Base-by-base conservation (phyloP, 2,329 filamentous ascomycete genomes). In the Neofusicoccum laricinum region DNA sequence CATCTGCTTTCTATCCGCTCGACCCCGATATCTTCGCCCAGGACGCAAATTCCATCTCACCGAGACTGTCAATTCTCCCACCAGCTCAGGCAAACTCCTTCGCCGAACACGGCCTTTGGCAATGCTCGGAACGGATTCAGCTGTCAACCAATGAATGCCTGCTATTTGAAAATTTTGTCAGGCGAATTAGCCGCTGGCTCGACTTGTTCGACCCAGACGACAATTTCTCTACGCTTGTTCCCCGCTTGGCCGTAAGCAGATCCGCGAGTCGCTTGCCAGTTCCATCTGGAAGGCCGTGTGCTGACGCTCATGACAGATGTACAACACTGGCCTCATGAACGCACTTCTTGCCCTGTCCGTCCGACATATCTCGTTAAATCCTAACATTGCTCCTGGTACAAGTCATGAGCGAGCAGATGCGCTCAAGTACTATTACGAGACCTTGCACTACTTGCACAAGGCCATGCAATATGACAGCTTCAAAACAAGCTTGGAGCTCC, bases 401-500 rank as follows among this genome's bases (percentile, higher is more conserved):
- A 66, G 41, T 58, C 73, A 14, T 32, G 71, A 76, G 34, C 71
- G 70, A 11, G 71, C 75, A 36, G 70, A 71, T 38, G 73, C 73
- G 19, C 72, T 75, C n/a, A 83, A 82, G 64, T 88, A 87, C 65
- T 89, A 89, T 69, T 85, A 86, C 68, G 85, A 88, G 69, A 87
- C 86, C 0, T 75, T 89, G 0, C 84, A 86, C 57, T 89, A 88
- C 66, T 75, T 88, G 0, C 85, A 86, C 57, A 82, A 83, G 40
- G 85, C 86, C 0, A 82, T 89, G 72, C 79, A 83, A 7, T 86
- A 85, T 67, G 77, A 82, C 0, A 83, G 80, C 0, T 89, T 88
- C 69, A 84, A 83, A 5, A 81, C 80, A 45, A 86, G 83, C 30
- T 78, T 79, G 11, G 86, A 89, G 68, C 76, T 89, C 0, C 78